These are phyloP conservation scores for Trichoderma gracile DNA, from an alignment of 2,329 filamentous ascomycete species.

Conservation along the genomic window DNA sequence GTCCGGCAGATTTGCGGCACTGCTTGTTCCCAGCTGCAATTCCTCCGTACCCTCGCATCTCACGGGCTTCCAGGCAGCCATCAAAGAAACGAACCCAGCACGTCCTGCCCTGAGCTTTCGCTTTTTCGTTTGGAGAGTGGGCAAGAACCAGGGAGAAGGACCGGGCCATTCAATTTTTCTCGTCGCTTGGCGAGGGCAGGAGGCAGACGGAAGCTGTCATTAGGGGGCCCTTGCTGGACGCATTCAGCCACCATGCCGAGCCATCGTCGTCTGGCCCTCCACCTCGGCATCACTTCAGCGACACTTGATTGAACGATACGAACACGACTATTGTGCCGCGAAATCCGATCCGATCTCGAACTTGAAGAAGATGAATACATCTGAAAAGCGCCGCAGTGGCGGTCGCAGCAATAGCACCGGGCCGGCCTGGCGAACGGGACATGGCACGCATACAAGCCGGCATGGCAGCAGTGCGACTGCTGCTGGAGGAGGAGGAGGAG, in stretches of 20 bases:
- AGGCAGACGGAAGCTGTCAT: neutral
- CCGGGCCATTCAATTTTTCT: slow-evolving; percentile 4
- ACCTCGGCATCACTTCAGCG: slow-evolving; percentile 31
- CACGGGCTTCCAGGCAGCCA: slow-evolving; percentile 15
- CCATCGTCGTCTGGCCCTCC: slow-evolving; percentile 33
- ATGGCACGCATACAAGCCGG: slow-evolving; percentile 28
- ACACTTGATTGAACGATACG: slow-evolving; percentile 31
- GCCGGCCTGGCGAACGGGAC: slow-evolving; percentile 31
- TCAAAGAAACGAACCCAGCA: neutral
- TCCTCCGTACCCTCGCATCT: slow-evolving; percentile 6
- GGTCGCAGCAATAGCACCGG: slow-evolving; percentile 29
- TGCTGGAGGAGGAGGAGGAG: slow-evolving; percentile 16
- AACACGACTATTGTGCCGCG: neutral
- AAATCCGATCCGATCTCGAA: neutral
- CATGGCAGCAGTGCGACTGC: slow-evolving; percentile 21
- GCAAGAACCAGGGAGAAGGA: slow-evolving; percentile 2
- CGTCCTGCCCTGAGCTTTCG: neutral
- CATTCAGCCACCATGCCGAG: slow-evolving; percentile 37
- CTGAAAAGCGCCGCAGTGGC: slow-evolving; percentile 49
- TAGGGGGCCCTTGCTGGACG: slow-evolving; percentile 15
- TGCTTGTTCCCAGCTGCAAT: neutral
- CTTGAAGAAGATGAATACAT: slow-evolving; percentile 39
- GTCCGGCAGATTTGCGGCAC: slow-evolving; percentile 17
- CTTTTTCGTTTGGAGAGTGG: neutral
- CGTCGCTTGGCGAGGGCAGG: neutral